These are phyloP conservation scores for Astragalus glycyphyllos DNA, from an alignment of 306 rosid genomes.

Conservation along the genomic window DNA sequence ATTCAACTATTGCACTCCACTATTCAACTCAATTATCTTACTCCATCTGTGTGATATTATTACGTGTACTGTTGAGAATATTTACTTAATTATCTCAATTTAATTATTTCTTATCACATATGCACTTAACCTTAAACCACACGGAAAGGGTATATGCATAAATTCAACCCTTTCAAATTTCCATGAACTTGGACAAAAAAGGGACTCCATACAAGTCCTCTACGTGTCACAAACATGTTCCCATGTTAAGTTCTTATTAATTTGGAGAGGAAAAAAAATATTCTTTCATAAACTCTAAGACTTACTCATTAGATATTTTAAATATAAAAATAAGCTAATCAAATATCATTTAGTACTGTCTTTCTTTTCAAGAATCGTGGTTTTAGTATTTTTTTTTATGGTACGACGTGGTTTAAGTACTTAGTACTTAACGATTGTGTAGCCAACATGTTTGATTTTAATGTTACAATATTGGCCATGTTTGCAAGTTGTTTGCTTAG, in stretches of 20 bases:
- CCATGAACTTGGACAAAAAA: constrained; percentile 46
- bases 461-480: not conserved
- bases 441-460: not conserved
- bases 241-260: not conserved
- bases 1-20: no score
- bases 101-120: no score
- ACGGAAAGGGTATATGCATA: not conserved
- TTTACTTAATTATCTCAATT: no score
- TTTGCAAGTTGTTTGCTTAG: no score
- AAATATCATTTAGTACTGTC: no score
- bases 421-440: no score
- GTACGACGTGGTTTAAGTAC: no score
- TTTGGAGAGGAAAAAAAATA: not conserved
- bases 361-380: no score
- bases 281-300: not conserved
- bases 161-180: constrained; percentile 40
- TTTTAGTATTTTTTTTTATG: no score
- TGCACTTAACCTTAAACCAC: no score
- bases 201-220: not conserved
- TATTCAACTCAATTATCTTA: not conserved
- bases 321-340: not conserved
- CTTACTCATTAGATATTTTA: not conserved
- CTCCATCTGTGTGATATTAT: no score
- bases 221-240: not conserved
- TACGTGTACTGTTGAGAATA: no score